A percentile compares a stretch with the other conserved stretches of the same genome.
These are phyloP conservation scores for Calendula officinalis DNA, from an alignment of 129 eudicot species.

Conservation along the genomic window DNA sequence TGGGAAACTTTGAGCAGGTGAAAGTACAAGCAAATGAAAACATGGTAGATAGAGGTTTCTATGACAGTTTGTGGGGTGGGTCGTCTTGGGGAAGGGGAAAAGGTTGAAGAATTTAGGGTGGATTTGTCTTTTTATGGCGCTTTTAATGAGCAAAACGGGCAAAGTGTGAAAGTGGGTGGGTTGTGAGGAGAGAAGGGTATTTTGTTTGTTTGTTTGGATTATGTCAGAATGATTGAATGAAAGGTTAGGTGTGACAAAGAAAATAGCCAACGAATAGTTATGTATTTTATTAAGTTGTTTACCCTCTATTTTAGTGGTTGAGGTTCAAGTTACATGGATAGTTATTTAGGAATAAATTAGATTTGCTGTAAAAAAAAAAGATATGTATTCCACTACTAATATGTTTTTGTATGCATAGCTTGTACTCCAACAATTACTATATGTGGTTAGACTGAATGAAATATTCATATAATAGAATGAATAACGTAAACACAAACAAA, in stretches of 20 bases:
- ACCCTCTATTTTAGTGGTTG: too few relatives aligned
- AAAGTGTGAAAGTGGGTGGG: slow-evolving; percentile 21
- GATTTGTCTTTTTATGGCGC: slow-evolving; percentile 20
- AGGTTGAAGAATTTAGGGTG: slow-evolving; percentile 30
- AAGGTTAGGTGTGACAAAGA: slow-evolving; percentile 13
- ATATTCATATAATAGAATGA: too few relatives aligned
- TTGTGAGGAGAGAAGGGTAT: not conserved
- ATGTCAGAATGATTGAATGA: not conserved
- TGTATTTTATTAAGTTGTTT: too few relatives aligned
- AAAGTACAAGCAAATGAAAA: slow-evolving; percentile 23
- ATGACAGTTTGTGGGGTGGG: slow-evolving; percentile 14
- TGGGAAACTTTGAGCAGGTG: slow-evolving; percentile 14
- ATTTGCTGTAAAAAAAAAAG: too few relatives aligned
- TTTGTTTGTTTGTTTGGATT: slow-evolving; percentile 18
- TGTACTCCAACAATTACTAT: too few relatives aligned
- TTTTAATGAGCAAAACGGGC: not conserved
- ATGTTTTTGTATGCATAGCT: too few relatives aligned
- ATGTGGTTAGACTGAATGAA: too few relatives aligned
- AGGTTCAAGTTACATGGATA: too few relatives aligned
- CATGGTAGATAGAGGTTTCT: slow-evolving; percentile 6
- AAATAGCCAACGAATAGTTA: not conserved
- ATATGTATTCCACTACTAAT: too few relatives aligned
- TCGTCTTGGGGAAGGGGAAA: slow-evolving; percentile 15
- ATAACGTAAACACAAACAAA: too few relatives aligned
- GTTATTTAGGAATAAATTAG: too few relatives aligned